Evolutionary conservation across 345 rosid genomes (phyloP), one percentile per base, ranked within the genome.

Genomic region (Pelargonium nanum): DNA sequence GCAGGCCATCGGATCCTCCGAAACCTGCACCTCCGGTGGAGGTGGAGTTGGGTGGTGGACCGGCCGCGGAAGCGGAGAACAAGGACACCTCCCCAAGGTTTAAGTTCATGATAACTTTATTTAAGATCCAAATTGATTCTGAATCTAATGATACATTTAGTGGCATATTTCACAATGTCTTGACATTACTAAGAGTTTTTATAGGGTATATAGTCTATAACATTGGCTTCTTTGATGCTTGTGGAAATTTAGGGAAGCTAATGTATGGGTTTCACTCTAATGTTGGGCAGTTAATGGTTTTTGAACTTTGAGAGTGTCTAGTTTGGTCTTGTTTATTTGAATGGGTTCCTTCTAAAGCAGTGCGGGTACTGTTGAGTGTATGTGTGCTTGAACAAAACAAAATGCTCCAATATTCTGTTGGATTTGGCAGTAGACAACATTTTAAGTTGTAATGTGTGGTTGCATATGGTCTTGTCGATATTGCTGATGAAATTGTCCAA

Each of bases 41-140:
- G 75, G 77, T 54, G n/a, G 60, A 68, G 24, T 78, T 80, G 48
- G 48, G 48, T 12, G 15, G 15, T 6, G 48, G 17, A 13, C 71
- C 71, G 61, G 70, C 59, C 22, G 70, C 30, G 32, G 89, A 84
- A 48, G 62, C 73, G 2, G 89, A 81, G 60, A 70, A 68, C 66
- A 80, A 66, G 63, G 66, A 66, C 22, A 32, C 68, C 22, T 74
- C 84, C 58, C 79, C 83, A 72, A 85, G 95, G 95, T 40, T 40
- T 0, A 40, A 9, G 48, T 10, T 40, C 15, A 40, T 6, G 15
- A 2, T 10, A 15, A 2, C 48, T 40, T 40, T 40, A 10, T 40
- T 12, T 40, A 40, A 17, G 15, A 40, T 40, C 15, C 48, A 40
- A 40, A 17, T 12, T 40, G 48, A 40, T 40, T 40, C 2, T 40